Evolutionary conservation across 1,139 yeast genomes (phyloP).

Genomic region (Sugiyamaella sp.): DNA sequence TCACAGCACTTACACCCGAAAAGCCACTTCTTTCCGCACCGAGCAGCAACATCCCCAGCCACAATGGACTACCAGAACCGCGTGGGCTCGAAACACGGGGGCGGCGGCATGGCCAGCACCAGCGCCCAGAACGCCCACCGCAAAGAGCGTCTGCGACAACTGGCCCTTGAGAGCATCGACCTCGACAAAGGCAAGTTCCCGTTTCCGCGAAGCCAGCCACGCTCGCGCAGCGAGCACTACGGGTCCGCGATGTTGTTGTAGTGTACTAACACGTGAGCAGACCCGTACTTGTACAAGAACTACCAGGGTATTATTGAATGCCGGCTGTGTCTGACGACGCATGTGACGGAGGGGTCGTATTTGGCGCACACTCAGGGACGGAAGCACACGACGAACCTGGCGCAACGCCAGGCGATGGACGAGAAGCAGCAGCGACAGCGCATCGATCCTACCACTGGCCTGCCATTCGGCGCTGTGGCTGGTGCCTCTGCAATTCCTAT

Average conservation of each 20-base stretch:
- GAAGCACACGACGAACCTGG: slow-evolving; percentile 71
- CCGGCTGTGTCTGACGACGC: slow-evolving; percentile 73
- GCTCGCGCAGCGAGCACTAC: background rate
- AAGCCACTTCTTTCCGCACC: no score
- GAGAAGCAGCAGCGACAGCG: slow-evolving; percentile 30
- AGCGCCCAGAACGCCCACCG: slow-evolving; percentile 69
- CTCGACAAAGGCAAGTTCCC: slow-evolving; percentile 52
- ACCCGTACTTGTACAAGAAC: slow-evolving; percentile 77
- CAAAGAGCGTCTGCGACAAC: slow-evolving; percentile 62
- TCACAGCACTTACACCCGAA: no score
- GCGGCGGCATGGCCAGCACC: slow-evolving; percentile 76
- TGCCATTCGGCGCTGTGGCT: slow-evolving; percentile 37
- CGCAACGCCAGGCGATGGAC: slow-evolving; percentile 52
- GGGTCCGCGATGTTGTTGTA: no score
- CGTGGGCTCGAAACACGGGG: slow-evolving; percentile 60
- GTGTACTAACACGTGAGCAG: slow-evolving; percentile 26
- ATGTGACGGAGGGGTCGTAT: slow-evolving; percentile 73
- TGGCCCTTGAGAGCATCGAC: slow-evolving; percentile 64
- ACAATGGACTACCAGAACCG: slow-evolving; percentile 60
- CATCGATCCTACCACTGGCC: slow-evolving; percentile 18
- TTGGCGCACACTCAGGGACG: slow-evolving; percentile 78
- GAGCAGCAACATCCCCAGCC: background rate
- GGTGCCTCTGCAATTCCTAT: slow-evolving; percentile 35
- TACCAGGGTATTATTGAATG: slow-evolving; percentile 79
- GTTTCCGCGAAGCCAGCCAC: no score